Evolutionary conservation across 257 asterid species (phyloP), one percentile per base, ranked within the genome.

Genomic region (Hygrophila difformis): DNA sequence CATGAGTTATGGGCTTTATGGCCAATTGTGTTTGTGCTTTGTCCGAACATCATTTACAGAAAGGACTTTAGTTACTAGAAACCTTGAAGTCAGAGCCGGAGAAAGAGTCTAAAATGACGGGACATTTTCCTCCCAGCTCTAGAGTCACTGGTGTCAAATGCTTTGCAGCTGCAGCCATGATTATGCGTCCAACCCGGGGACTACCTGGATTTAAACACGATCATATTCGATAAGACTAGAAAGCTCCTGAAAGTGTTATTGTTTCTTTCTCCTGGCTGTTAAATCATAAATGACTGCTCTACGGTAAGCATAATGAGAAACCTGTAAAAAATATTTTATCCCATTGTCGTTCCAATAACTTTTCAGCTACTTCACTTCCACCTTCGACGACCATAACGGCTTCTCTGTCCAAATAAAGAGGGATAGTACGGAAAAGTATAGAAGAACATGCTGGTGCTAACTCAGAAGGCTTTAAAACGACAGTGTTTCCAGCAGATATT

Each of bases 321-420:
- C 96, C 97, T 67, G 97, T 87, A 73, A 87, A 87, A 26, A 87
- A 64, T 15, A 87, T 77, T 62, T 87, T 83, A 74, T 83, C 93
- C 94, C 94, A 87, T 65, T 80, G 81, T 12, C 63, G 81, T 61
- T 71, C 73, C 74, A 87, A 47, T 18, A 87, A 69, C 56, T 65
- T 61, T 54, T 74, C 83, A 44, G 93, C 67, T 29, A 76, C 72
- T 23, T 57, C 66, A 16, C 51, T 36, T 59, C 97, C 97, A 68
- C 95, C 97, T 76, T 78, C 78, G 35, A 83, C 19, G 47, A 83
- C 62, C 69, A 62, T 76, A 56, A 87, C 51, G 52, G 97, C 94
- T 68, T 71, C 65, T 7, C 61, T 31, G 57, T 87, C 97, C 75
- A 87, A 62, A 70, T 87, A 87, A 42, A 31, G 73, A 17, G 97